Percentiles rank a stretch among this genome's conserved stretches.
phyloP scores from a whole-genome alignment of 2,329 filamentous ascomycete species.

The Fusarium albosuccineum region DNA sequence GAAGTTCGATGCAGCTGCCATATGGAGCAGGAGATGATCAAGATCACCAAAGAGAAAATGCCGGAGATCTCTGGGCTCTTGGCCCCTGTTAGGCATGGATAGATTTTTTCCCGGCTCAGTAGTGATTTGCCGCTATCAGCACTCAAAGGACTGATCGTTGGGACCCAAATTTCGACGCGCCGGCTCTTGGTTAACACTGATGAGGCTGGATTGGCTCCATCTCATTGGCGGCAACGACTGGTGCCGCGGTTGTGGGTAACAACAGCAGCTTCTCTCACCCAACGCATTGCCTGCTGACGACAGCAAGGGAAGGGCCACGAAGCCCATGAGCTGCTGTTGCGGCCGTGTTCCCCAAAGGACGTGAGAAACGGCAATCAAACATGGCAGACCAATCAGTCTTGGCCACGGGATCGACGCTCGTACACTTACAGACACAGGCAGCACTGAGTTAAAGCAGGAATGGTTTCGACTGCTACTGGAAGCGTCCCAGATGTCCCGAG shows the following conservation, averaged over 20 bases:
- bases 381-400: conserved; percentile 29
- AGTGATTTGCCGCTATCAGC: conserved; percentile 27
- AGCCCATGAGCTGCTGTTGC: conserved; percentile 13
- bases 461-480: conserved; percentile 34
- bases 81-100: conserved; percentile 17
- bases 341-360: conserved; percentile 10
- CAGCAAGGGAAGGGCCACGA: conserved; percentile 19
- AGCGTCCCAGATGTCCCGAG: conserved; percentile 17
- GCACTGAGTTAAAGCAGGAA: conserved; percentile 29
- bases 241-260: conserved; percentile 30
- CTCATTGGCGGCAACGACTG: conserved; percentile 30
- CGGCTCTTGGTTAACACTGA: conserved; percentile 23
- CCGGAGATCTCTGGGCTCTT: conserved; percentile 1
- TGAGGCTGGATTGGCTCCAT: conserved; percentile 19
- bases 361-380: conserved; percentile 37
- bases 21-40: conserved; percentile 13
- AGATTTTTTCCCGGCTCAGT: conserved; percentile 2
- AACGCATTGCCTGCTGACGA: conserved; percentile 27
- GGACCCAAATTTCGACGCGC: conserved; percentile 10
- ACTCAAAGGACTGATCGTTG: conserved; percentile 21
- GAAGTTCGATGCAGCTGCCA: conserved; percentile 1
- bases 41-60: conserved; percentile 9
- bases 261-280: conserved; percentile 30
- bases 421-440: conserved; percentile 26
- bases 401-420: conserved; percentile 10